Evolutionary conservation across 306 rosid species (phyloP), one percentile per base, ranked within the genome.

Genomic region (Potentilla sterilis): DNA sequence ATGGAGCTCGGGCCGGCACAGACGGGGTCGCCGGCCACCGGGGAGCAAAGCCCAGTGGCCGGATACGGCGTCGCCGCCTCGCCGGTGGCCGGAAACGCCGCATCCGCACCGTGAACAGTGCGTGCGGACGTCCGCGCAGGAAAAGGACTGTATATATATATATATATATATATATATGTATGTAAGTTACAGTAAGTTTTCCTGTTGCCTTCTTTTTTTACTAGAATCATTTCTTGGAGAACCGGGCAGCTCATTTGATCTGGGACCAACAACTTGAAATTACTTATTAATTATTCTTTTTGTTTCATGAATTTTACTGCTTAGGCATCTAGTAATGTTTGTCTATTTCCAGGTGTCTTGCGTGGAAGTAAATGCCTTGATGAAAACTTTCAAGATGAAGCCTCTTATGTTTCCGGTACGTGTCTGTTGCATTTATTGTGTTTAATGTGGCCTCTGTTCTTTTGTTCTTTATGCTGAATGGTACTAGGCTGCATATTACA

Each of bases 301-400:
- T 67, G 22, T 48, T 73, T 42, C 51, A 22, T 75, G 22, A n/a
- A 13, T 48, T 12, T 15, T 69, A 62, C 58, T 18, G 63, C 70
- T 51, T 47, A 58, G 52, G 61, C 22, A 54, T 76, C 67, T 76
- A 41, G 34, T 80, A 55, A 73, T 87, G 65, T 15, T 85, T 62
- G 71, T 77, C 61, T 78, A 65, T 82, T 84, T 81, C 61, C 89
- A 95, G 98, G 98, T 92, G 81, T 90, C 93, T 59, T 79, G 88
- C 13, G 97, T 95, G 74, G 98, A 95, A 87, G 97, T 89, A 78
- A 95, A 95, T 86, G 81, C 96, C 62, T 81, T 95, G 88, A 92
- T 95, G 97, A 87, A 77, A 77, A 95, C 98, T 85, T 92, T 95
- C 88, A 90, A 87, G 86, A 90, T 89, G 93, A 85, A 75, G 82